Evolutionary conservation across 129 eudicot genomes (phyloP), one percentile per base, ranked within the genome.

Genomic region (Flaveria sonorensis): DNA sequence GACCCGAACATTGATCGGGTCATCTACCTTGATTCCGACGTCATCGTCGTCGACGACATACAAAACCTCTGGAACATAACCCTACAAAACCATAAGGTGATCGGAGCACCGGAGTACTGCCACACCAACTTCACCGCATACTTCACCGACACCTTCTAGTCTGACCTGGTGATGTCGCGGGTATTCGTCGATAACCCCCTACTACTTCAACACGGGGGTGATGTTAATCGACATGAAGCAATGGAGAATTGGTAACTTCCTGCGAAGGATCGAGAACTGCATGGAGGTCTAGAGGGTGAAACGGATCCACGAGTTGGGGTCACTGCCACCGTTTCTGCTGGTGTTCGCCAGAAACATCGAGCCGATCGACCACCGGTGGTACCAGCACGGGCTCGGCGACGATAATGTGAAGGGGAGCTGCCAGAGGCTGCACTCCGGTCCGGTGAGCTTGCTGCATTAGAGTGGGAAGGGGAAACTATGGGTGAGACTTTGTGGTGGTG

Each of bases 11-110:
- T 92, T 66, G 40, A 64, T 72, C 92, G 97, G 45, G 76, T 92
- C 52, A 87, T 92, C 73, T 92, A 92, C 87, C 83, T 92, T 56
- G 97, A 92, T 53, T 89, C 96, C 24, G 97, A 92, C 84, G 85
- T 92, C 43, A 85, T 92, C 43, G 85, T 89, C 30, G 90, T n/a
- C n/a, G n/a, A n/a, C n/a, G n/a, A n/a, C n/a, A n/a, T n/a, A n/a
- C n/a, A n/a, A n/a, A n/a, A n/a, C n/a, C n/a, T n/a, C n/a, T n/a
- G n/a, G n/a, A n/a, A n/a, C n/a, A n/a, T n/a, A n/a, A n/a, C n/a
- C n/a, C n/a, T n/a, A n/a, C n/a, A n/a, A n/a, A n/a, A n/a, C n/a
- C n/a, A n/a, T n/a, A n/a, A n/a, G n/a, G n/a, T n/a, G n/a, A n/a
- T n/a, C n/a, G n/a, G n/a, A n/a, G n/a, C n/a, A n/a, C n/a, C n/a